phyloP scores from a whole-genome alignment of 2,329 filamentous ascomycete genomes.

The Exserohilum turcica region DNA sequence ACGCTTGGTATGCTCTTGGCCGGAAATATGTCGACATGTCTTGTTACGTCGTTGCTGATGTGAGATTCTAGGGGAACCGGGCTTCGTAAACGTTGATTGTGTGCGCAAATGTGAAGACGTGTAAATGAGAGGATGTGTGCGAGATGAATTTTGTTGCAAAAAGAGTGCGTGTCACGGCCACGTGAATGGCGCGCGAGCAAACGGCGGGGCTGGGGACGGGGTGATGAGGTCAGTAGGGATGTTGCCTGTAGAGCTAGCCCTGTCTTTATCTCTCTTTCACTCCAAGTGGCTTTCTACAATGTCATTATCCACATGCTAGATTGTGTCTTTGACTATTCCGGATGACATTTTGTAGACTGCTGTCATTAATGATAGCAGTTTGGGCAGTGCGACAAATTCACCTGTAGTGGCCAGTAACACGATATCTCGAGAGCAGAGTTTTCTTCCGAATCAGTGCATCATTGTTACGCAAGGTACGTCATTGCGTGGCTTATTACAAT shows the following conservation, averaged over 20 bases:
- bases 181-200: background rate
- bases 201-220: background rate
- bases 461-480: constrained; percentile 4
- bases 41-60: background rate
- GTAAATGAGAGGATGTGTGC: background rate
- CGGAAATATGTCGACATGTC: constrained; percentile 10
- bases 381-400: no score
- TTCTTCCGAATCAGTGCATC: background rate
- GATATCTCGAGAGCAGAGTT: background rate
- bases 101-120: background rate
- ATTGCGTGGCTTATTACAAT: constrained; percentile 1
- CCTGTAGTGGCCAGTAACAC: background rate
- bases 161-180: background rate
- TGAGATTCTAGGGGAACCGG: no score
- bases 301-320: no score
- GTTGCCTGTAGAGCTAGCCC: no score
- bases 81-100: no score
- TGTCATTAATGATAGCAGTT: no score
- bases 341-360: no score
- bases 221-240: background rate
- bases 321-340: no score
- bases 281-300: no score
- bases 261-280: no score
- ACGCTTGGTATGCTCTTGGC: constrained; percentile 16
- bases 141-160: background rate